Evolutionary conservation across 2,329 filamentous ascomycete species (phyloP).

Genomic region (Diaporthe helianthi): DNA sequence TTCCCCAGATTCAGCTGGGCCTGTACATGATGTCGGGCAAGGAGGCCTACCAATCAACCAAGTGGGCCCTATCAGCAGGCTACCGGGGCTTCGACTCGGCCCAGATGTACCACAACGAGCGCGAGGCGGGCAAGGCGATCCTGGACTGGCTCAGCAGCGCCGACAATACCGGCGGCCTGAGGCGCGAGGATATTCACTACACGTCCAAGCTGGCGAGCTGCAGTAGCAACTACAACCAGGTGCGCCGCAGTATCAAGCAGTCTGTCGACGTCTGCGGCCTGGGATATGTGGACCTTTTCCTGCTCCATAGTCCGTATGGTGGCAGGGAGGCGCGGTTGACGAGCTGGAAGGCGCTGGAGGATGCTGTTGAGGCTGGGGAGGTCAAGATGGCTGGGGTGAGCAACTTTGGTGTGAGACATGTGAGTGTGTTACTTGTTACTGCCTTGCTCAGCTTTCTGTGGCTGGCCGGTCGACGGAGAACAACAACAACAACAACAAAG

Average conservation of each 20-base stretch:
- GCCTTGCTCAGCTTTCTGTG: too few relatives aligned
- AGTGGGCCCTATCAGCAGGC: slow-evolving; percentile 60
- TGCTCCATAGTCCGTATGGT: slow-evolving; percentile 81
- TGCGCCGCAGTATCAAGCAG: slow-evolving; percentile 69
- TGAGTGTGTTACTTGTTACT: too few relatives aligned
- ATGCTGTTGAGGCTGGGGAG: slow-evolving; percentile 76
- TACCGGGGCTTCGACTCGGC: slow-evolving; percentile 61
- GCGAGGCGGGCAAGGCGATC: slow-evolving; percentile 72
- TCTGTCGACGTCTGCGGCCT: slow-evolving; percentile 71
- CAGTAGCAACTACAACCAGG: slow-evolving; percentile 68
- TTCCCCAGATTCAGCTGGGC: slow-evolving; percentile 76
- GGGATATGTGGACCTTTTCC: slow-evolving; percentile 80
- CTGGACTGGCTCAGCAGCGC: slow-evolving; percentile 58
- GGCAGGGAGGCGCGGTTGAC: slow-evolving; percentile 71
- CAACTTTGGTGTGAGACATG: slow-evolving; percentile 79
- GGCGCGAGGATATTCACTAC: slow-evolving; percentile 76
- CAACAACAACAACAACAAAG: too few relatives aligned
- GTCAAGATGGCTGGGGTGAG: slow-evolving; percentile 76
- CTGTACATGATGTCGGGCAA: slow-evolving; percentile 73
- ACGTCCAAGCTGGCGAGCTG: slow-evolving; percentile 79
- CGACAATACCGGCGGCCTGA: slow-evolving; percentile 53
- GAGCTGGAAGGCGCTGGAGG: slow-evolving; percentile 79
- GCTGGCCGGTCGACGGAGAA: too few relatives aligned
- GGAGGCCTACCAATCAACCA: slow-evolving; percentile 65
- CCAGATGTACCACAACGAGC: slow-evolving; percentile 72